Evolutionary conservation across 2,329 filamentous ascomycete species (phyloP), one percentile per base, ranked within the genome.

Genomic region (Scedosporium minutisporum): DNA sequence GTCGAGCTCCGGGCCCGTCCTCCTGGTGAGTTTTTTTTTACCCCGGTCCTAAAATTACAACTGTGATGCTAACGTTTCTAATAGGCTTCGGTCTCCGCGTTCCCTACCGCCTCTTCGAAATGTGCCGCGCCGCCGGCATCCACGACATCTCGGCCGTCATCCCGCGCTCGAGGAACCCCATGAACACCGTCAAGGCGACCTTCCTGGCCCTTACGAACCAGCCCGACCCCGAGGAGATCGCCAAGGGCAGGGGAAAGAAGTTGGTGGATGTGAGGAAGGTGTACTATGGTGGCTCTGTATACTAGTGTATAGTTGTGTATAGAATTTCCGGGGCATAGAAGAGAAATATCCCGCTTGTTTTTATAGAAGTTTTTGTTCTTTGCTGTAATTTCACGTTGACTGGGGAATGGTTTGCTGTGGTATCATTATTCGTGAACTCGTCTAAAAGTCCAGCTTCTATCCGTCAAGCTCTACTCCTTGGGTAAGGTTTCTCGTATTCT

Each of bases 161-260:
- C 65, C 87, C 88, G 44, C 88, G 93, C 57, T 91, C 91, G 65
- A 86, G 93, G 70, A 97, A 96, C 81, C 91, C 92, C 68, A 96
- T 97, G 92, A 99, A 99, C 80, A 91, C 93, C 18, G 89, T 96
- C 77, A 97, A 97, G 79, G 95, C 95, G 14, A 84, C 91, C 48
- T 90, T 90, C 76, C 75, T 93, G 74, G 93, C 93, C 4, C 80
- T 99, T 65, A 84, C 85, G 74, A 89, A 81, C 78, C 95, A 99
- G 79, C 85, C 85, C 65, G 82, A 96, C 71, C 95, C 95, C 33
- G 91, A 97, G 73, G 87, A 93, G 72, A 88, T 99, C 71, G 95
- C 95, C 63, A 83, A 90, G 59, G 93, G 91, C 61, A 80, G 93
- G 66, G 93, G 95, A 65, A 93, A 90, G 84, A 99, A 99, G 83